A percentile compares a stretch with the other conserved stretches of the same genome.
phyloP scores from a whole-genome alignment of 345 rosid genomes.

The Gossypium herbaceum region DNA sequence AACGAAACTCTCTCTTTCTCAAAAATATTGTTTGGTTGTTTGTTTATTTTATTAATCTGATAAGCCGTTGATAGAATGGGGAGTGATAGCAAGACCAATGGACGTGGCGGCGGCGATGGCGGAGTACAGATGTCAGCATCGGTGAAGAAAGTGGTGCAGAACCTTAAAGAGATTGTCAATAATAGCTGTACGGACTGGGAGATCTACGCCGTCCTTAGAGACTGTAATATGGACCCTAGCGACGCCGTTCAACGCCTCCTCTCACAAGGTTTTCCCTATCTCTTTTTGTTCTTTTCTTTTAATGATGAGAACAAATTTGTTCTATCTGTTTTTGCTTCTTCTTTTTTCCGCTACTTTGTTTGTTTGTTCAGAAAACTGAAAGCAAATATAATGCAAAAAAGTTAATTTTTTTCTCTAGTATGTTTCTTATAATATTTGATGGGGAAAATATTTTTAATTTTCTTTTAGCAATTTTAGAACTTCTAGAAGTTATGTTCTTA shows the following conservation, averaged over 20 bases:
- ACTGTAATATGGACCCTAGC: slow-evolving; percentile 50
- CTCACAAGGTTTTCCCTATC: slow-evolving; percentile 37
- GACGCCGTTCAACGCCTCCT: slow-evolving; percentile 50
- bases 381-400: background rate
- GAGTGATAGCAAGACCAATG: slow-evolving; percentile 26
- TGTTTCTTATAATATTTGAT: background rate
- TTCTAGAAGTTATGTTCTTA: background rate
- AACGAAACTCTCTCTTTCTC: background rate
- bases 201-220: slow-evolving; percentile 43
- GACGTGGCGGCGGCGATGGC: slow-evolving; percentile 8
- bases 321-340: background rate
- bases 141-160: slow-evolving; percentile 33
- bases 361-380: slow-evolving; percentile 10
- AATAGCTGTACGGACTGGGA: slow-evolving; percentile 35
- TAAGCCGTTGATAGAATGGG: slow-evolving; percentile 18
- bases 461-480: background rate
- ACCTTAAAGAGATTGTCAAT: slow-evolving; percentile 38
- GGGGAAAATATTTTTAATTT: background rate
- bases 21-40: background rate
- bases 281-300: background rate
- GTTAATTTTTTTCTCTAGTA: background rate
- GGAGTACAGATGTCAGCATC: slow-evolving; percentile 24
- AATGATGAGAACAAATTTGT: background rate
- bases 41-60: slow-evolving; percentile 1
- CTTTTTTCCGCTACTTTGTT: background rate